Evolutionary conservation across 1,139 yeast species (phyloP).

Genomic region (Magnusiomyces paraingens): DNA sequence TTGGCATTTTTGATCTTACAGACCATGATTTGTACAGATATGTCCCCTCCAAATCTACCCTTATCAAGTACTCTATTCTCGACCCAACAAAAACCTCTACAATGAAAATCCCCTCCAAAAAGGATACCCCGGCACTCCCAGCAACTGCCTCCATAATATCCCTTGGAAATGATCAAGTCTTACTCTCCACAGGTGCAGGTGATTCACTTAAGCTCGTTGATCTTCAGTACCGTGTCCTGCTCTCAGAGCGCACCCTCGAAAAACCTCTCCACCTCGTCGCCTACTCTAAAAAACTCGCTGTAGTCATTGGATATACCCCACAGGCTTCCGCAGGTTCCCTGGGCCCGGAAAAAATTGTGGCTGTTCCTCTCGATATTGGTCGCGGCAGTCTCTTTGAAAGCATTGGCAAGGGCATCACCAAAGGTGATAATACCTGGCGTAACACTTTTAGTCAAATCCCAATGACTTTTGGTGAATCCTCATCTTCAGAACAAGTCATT

Average conservation of each 20-base stretch:
- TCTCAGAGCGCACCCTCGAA: slow-evolving; percentile 32
- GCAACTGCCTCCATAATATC: slow-evolving; percentile 3
- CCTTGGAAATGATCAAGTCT: slow-evolving; percentile 15
- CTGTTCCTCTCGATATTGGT: slow-evolving; percentile 55
- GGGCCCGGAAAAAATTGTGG: slow-evolving; percentile 26
- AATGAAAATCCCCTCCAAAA: slow-evolving; percentile 12
- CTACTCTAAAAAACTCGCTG: slow-evolving; percentile 18
- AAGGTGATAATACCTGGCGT: slow-evolving; percentile 12
- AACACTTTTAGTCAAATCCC: not conserved
- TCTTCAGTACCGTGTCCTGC: slow-evolving; percentile 37
- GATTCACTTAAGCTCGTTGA: slow-evolving; percentile 34
- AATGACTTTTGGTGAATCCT: not conserved
- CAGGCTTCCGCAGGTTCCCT: slow-evolving; percentile 8
- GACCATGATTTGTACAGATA: slow-evolving; percentile 23
- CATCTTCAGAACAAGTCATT: not conserved
- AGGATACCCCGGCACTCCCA: slow-evolving; percentile 5
- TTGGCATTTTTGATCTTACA: slow-evolving; percentile 18
- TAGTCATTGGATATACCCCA: slow-evolving; percentile 20
- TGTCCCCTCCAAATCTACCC: slow-evolving; percentile 6
- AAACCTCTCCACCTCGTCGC: slow-evolving; percentile 19
- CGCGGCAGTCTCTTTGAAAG: slow-evolving; percentile 66
- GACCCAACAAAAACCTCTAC: slow-evolving; percentile 10
- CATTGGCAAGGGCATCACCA: slow-evolving; percentile 54
- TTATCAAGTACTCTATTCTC: slow-evolving; percentile 18
- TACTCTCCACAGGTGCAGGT: slow-evolving; percentile 21